Evolutionary conservation across 2,329 filamentous ascomycete species (phyloP).

Genomic region (Aspergillus fischeri): DNA sequence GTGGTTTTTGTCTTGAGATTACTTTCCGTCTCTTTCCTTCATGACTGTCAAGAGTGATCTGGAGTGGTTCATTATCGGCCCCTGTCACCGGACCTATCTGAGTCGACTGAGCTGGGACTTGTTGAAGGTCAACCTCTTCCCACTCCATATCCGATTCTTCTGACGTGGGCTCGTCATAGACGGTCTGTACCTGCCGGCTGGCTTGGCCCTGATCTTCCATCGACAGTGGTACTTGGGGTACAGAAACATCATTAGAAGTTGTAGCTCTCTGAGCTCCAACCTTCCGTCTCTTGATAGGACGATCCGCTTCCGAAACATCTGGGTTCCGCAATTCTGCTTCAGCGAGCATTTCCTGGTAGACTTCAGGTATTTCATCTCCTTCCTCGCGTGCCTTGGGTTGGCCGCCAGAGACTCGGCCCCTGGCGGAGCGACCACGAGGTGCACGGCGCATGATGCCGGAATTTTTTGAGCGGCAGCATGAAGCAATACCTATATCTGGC

Average conservation of each 20-base stretch:
- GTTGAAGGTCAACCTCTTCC: conserved; percentile 55
- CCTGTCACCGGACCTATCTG: conserved; percentile 13
- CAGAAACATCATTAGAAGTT: background rate
- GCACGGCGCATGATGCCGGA: conserved; percentile 19
- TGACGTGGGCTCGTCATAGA: conserved; percentile 42
- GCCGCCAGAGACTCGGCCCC: conserved; percentile 9
- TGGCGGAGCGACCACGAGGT: conserved; percentile 11
- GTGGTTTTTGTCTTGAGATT: conserved; percentile 45
- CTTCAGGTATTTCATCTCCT: conserved; percentile 30
- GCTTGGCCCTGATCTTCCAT: conserved; percentile 7
- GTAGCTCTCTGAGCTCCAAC: conserved; percentile 24
- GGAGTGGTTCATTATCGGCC: conserved; percentile 24
- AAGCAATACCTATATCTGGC: conserved; percentile 1
- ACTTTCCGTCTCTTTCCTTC: conserved; percentile 20
- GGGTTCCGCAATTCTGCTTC: conserved; percentile 35
- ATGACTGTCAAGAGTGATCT: conserved; percentile 37
- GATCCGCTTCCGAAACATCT: conserved; percentile 18
- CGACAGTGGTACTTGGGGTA: conserved; percentile 11
- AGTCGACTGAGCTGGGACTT: conserved; percentile 21
- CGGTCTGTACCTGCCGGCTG: conserved; percentile 24
- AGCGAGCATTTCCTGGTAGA: conserved; percentile 42
- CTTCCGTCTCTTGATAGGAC: conserved; percentile 38
- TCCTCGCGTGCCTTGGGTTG: conserved; percentile 8
- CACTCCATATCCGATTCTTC: conserved; percentile 62
- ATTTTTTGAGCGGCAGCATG: conserved; percentile 7